phyloP scores from a whole-genome alignment of 1,284 basidiomycete genomes.

The Malassezia yamatoensis region DNA sequence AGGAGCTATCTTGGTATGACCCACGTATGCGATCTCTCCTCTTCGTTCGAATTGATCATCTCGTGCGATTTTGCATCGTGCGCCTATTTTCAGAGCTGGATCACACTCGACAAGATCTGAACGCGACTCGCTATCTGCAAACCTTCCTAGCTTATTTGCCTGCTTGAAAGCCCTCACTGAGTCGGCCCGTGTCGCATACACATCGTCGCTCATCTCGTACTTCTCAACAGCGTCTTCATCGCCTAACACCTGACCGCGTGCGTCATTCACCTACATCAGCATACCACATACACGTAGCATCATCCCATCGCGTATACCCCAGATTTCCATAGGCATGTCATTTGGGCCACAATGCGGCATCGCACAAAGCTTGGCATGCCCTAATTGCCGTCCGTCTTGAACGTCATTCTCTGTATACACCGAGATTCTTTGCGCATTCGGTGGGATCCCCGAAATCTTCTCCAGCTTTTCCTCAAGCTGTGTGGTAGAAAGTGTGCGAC shows the following conservation, averaged over 20 bases:
- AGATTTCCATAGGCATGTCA: background rate
- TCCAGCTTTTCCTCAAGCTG: slow-evolving; percentile 4
- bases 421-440: slow-evolving; percentile 1
- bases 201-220: slow-evolving; percentile 13
- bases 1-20: slow-evolving; percentile 62
- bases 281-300: background rate
- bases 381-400: background rate
- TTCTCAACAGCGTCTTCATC: slow-evolving; percentile 11
- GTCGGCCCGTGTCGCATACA: slow-evolving; percentile 51
- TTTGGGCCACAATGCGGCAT: background rate
- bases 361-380: background rate
- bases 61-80: slow-evolving; percentile 73
- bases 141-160: slow-evolving; percentile 76
- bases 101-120: slow-evolving; percentile 39
- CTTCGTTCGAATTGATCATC: slow-evolving; percentile 53
- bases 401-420: background rate
- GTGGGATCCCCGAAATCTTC: slow-evolving; percentile 12
- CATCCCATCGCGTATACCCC: slow-evolving; percentile 2
- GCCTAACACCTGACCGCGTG: background rate
- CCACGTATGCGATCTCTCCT: slow-evolving; percentile 75
- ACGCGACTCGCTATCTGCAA: slow-evolving; percentile 51
- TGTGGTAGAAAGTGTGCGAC: no score
- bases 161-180: slow-evolving; percentile 84
- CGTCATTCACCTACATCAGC: slow-evolving; percentile 3
- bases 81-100: slow-evolving; percentile 53